These are phyloP conservation scores for Talaromyces adpressus DNA, from an alignment of 495 filamentous ascomycete species.

Conservation along the genomic window DNA sequence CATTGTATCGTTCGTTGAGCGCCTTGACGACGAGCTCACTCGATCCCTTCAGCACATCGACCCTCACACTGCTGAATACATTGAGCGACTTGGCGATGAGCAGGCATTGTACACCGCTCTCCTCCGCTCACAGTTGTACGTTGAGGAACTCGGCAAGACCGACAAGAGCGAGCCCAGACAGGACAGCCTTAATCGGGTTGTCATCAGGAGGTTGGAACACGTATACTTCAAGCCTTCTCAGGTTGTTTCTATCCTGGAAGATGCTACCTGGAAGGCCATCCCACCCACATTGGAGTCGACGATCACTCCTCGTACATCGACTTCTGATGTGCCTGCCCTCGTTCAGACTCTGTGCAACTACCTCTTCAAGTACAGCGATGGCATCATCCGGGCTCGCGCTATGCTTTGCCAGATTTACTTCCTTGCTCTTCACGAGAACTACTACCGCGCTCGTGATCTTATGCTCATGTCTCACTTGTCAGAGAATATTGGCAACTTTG, in stretches of 20 bases:
- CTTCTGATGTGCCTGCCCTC: slow-evolving; percentile 60
- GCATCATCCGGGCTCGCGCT: slow-evolving; percentile 89
- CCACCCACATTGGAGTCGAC: slow-evolving; percentile 63
- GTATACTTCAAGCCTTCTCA: slow-evolving; percentile 98
- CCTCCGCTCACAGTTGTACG: slow-evolving; percentile 77
- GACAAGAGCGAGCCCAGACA: slow-evolving; percentile 66
- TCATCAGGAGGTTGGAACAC: slow-evolving; percentile 92
- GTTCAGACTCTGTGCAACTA: slow-evolving; percentile 89
- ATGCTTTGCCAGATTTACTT: slow-evolving; percentile 99
- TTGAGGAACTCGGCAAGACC: slow-evolving; percentile 68
- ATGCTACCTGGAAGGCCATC: slow-evolving; percentile 83
- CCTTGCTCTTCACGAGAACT: slow-evolving; percentile 92
- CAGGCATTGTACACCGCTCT: slow-evolving; percentile 87
- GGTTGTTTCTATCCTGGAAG: slow-evolving; percentile 87
- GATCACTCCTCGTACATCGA: slow-evolving; percentile 65
- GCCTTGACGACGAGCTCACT: slow-evolving; percentile 95
- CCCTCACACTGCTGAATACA: slow-evolving; percentile 97
- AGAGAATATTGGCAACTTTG: slow-evolving; percentile 90
- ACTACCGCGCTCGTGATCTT: slow-evolving; percentile 95
- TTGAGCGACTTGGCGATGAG: slow-evolving; percentile 89
- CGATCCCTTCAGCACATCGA: slow-evolving; percentile 94
- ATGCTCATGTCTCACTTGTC: slow-evolving; percentile 99
- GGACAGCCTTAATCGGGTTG: slow-evolving; percentile 79
- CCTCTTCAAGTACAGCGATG: slow-evolving; percentile 86
- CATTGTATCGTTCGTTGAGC: slow-evolving; percentile 88